Evolutionary conservation across 2,329 filamentous ascomycete species (phyloP).

Genomic region (Fusarium pseudograminearum): DNA sequence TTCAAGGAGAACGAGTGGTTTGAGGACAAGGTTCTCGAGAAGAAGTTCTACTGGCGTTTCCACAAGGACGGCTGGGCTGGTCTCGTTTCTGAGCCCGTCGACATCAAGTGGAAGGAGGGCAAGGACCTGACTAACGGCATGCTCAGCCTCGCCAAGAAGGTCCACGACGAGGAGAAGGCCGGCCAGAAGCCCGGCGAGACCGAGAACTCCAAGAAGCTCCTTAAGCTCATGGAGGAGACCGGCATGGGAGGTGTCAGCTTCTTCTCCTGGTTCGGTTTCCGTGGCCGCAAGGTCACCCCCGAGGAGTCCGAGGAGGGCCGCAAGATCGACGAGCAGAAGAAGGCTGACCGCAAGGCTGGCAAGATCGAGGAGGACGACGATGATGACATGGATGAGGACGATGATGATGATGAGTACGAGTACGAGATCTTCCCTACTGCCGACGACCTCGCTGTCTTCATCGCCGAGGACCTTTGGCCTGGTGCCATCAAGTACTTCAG

Average conservation of each 20-base stretch:
- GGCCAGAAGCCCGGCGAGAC: constrained; percentile 58
- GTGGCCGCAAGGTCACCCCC: constrained; percentile 74
- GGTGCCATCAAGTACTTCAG: constrained; percentile 92
- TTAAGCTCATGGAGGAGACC: constrained; percentile 68
- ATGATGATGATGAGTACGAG: constrained; percentile 73
- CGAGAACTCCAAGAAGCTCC: constrained; percentile 62
- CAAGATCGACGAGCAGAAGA: constrained; percentile 70
- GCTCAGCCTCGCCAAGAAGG: constrained; percentile 76
- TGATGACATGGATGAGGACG: constrained; percentile 63
- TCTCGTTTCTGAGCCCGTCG: constrained; percentile 88
- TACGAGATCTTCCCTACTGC: constrained; percentile 90
- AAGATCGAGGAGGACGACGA: constrained; percentile 60
- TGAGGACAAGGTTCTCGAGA: constrained; percentile 80
- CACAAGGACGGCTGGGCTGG: constrained; percentile 76
- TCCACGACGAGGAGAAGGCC: constrained; percentile 70
- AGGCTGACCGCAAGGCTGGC: constrained; percentile 61
- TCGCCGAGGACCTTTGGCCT: constrained; percentile 91
- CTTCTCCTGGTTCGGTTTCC: constrained; percentile 90
- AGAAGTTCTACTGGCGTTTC: constrained; percentile 90
- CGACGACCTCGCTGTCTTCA: constrained; percentile 81
- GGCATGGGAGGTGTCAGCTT: constrained; percentile 79
- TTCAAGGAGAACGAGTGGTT: constrained; percentile 88
- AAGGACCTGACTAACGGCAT: constrained; percentile 88
- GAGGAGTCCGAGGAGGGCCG: constrained; percentile 76
- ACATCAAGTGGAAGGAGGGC: constrained; percentile 83